phyloP scores from a whole-genome alignment of 352 stramenopile species.

The Phytopythium ostracodes region DNA sequence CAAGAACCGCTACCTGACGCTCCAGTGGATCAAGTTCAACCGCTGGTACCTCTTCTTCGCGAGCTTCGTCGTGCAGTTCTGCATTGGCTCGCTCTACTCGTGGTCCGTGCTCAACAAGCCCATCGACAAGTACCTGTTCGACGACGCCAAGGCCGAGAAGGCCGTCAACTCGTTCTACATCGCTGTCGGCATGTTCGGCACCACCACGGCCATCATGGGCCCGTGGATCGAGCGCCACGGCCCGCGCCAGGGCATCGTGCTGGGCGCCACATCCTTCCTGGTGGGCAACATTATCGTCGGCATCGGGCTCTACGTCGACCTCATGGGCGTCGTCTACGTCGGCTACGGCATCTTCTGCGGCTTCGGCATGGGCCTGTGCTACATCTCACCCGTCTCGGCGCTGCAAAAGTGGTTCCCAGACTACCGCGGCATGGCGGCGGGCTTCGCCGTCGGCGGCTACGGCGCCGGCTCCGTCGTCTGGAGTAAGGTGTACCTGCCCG shows the following conservation, averaged over 20 bases:
- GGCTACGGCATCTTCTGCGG: constrained; percentile 65
- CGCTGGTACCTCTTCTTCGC: constrained; percentile 64
- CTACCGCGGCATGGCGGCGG: constrained; percentile 59
- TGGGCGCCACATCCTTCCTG: constrained; percentile 50
- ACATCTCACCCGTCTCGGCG: constrained; percentile 71
- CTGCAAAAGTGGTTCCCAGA: constrained; percentile 82
- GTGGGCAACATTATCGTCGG: constrained; percentile 41
- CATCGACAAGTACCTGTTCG: constrained; percentile 51
- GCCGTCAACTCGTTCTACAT: constrained; percentile 78
- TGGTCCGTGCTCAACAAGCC: constrained; percentile 77
- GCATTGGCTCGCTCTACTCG: constrained; percentile 68
- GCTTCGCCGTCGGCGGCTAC: constrained; percentile 63
- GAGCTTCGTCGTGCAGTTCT: constrained; percentile 64
- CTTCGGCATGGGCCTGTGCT: constrained; percentile 65
- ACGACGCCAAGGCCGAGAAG: constrained; percentile 39
- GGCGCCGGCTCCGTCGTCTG: constrained; percentile 61
- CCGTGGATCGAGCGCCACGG: constrained; percentile 67
- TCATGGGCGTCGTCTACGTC: constrained; percentile 51
- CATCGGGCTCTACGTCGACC: constrained; percentile 45
- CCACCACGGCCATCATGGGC: constrained; percentile 56
- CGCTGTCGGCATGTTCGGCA: constrained; percentile 53
- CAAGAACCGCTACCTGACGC: constrained; percentile 44
- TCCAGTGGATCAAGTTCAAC: constrained; percentile 42
- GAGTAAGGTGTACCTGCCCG: constrained; percentile 58
- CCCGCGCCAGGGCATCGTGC: constrained; percentile 38